Conservation (phyloP, 1,284 basidiomycete species). For the Naganishia sp. region DNA sequence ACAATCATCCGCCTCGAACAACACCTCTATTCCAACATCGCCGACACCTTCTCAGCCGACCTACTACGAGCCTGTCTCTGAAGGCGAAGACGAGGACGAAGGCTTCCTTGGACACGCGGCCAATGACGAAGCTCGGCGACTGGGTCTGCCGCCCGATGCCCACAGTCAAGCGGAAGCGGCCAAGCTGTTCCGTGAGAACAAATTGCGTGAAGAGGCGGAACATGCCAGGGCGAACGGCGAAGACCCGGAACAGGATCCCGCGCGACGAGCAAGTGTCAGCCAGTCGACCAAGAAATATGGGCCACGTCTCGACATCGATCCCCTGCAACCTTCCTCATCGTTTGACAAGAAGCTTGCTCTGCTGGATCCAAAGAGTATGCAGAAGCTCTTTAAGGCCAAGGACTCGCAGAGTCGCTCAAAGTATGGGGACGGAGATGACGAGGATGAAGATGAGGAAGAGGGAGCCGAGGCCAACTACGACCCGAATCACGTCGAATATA, state of each 20-base stretch:
- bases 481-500: constrained; percentile 56
- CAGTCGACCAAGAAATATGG: constrained; percentile 43
- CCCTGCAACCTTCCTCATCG: constrained; percentile 73
- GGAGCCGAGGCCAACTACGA: constrained; percentile 40
- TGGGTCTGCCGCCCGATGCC: constrained; percentile 69
- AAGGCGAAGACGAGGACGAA: constrained; percentile 78
- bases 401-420: constrained; percentile 46
- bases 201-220: constrained; percentile 40
- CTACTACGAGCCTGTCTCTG: constrained; percentile 84
- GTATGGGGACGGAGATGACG: constrained; percentile 41
- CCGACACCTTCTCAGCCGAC: constrained; percentile 43
- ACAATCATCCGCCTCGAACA: constrained; percentile 48
- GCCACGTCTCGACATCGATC: constrained; percentile 70
- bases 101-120: constrained; percentile 67
- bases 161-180: constrained; percentile 79
- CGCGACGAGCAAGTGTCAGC: constrained; percentile 21
- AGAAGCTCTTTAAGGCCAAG: constrained; percentile 63
- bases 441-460: constrained; percentile 55
- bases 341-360: constrained; percentile 68
- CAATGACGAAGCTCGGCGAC: constrained; percentile 73
- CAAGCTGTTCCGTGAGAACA: constrained; percentile 75
- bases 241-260: constrained; percentile 8
- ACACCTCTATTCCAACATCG: constrained; percentile 31
- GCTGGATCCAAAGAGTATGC: constrained; percentile 46
- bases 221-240: constrained; percentile 13